These are phyloP conservation scores for Globisporangium barbulae DNA, from an alignment of 352 stramenopile species.

Conservation along the genomic window DNA sequence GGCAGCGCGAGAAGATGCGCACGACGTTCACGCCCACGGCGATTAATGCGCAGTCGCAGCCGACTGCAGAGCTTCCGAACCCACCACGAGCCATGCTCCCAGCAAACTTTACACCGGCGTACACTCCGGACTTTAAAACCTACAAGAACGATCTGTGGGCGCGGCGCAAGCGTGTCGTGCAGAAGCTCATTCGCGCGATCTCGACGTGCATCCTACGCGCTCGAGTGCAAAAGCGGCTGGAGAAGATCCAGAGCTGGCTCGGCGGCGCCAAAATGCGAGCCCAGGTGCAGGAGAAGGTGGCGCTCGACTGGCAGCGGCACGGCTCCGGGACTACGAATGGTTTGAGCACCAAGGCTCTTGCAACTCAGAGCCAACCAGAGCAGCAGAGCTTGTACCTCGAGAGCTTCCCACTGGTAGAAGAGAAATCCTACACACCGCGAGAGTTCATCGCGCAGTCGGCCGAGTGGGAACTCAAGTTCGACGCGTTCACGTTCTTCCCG, in stretches of 20 bases:
- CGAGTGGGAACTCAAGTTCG: conserved; percentile 44
- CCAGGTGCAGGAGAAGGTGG: conserved; percentile 64
- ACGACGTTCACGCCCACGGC: conserved; percentile 30
- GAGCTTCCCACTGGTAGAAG: conserved; percentile 62
- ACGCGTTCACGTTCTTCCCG: conserved; percentile 60
- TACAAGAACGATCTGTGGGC: conserved; percentile 89
- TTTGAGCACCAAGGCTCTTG: no score
- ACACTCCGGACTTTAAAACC: conserved; percentile 70
- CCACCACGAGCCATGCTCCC: conserved; percentile 37
- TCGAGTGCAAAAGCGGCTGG: conserved; percentile 57
- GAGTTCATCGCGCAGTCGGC: conserved; percentile 34
- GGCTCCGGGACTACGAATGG: not conserved
- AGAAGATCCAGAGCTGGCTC: conserved; percentile 55
- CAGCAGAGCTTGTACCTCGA: conserved; percentile 28
- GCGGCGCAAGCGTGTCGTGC: conserved; percentile 57
- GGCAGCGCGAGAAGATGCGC: conserved; percentile 47
- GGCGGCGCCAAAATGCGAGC: conserved; percentile 33
- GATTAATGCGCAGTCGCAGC: conserved; percentile 30
- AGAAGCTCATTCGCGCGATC: conserved; percentile 66
- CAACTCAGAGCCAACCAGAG: not conserved
- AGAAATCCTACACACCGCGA: conserved; percentile 38
- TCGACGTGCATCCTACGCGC: conserved; percentile 69
- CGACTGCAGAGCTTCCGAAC: conserved; percentile 21
- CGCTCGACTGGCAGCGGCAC: conserved; percentile 38
- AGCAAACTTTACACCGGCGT: conserved; percentile 31